phyloP scores from a whole-genome alignment of 1,139 yeast genomes.

The Candida neerlandica region DNA sequence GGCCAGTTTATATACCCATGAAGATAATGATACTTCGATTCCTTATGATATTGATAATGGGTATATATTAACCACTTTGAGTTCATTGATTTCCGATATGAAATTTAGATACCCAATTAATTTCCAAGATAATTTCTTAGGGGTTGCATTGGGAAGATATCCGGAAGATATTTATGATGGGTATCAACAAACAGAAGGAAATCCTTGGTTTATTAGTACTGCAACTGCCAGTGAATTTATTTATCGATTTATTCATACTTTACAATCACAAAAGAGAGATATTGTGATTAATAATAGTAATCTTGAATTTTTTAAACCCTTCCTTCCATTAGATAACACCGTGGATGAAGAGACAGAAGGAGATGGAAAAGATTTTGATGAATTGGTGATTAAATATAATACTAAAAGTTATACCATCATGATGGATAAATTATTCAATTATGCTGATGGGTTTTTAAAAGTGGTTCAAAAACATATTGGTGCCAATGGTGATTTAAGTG shows the following conservation, averaged over 20 bases:
- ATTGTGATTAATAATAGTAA: conserved; percentile 28
- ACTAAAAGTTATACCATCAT: conserved; percentile 50
- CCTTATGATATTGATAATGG: conserved; percentile 65
- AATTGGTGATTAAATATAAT: conserved; percentile 36
- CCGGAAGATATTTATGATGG: conserved; percentile 95
- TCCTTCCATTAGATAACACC: conserved; percentile 18
- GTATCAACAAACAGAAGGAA: conserved; percentile 69
- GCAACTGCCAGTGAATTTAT: conserved; percentile 73
- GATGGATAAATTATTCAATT: conserved; percentile 48
- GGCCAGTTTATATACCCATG: conserved; percentile 66
- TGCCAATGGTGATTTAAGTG: conserved; percentile 77
- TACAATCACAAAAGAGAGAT: conserved; percentile 24
- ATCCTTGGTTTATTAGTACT: conserved; percentile 94
- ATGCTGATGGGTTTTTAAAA: conserved; percentile 77
- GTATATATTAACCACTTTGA: conserved; percentile 58
- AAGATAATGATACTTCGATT: conserved; percentile 7
- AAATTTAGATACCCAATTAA: conserved; percentile 75
- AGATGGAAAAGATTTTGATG: conserved; percentile 28
- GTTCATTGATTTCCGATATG: conserved; percentile 67
- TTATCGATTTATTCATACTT: conserved; percentile 37
- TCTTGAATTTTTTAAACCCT: conserved; percentile 32
- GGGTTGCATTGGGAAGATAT: conserved; percentile 85
- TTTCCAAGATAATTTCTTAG: conserved; percentile 45
- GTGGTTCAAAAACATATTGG: conserved; percentile 74
- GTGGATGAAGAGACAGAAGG: conserved; percentile 35